Evolutionary conservation across 306 rosid species (phyloP), one percentile per base, ranked within the genome.

Genomic region (Medicago ruthenica): DNA sequence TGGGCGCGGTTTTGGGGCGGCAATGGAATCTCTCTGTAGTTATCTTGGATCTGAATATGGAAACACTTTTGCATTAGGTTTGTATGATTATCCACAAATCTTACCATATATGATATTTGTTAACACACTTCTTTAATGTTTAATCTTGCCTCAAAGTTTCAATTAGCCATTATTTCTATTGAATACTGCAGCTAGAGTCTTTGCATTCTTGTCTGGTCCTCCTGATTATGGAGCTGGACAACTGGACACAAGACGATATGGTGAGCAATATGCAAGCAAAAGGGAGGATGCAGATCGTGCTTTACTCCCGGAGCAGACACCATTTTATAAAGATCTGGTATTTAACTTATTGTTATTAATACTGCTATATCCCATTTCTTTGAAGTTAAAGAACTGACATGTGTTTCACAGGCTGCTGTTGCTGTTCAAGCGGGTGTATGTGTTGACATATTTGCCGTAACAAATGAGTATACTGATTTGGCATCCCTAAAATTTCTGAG

Each of bases 371-470:
- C 76, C 45, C 78, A 14, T 70, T 81, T 70, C 51, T 69, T 15
- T 47, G 79, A 68, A 80, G 51, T 76, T 42, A 76, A 83, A 81
- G 87, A 44, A 55, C 84, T 85, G 76, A 81, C 81, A 70, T 70
- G 63, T 80, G 75, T 81, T 42, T 80, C 92, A 76, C 91, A 95
- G 98, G 98, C 96, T 84, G 89, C 93, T 70, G 88, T 95, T 53
- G 97, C 97, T 84, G 97, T 89, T 85, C 98, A 95, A 92, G 92
- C 95, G 76, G 98, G 98, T 76, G 96, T 92, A 80, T 95, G 98
- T 41, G 97, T 92, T 67, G 96, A 95, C 83, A 89, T 92, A 85
- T 92, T 95, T 87, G 97, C 98, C 20, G 97, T 95, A 66, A 95
- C 97, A 73, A 90, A 95, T 79, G 98, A 95, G 85, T 92, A 95